Evolutionary conservation across 2,329 filamentous ascomycete species (phyloP).

Genomic region (Fusarium humuli): DNA sequence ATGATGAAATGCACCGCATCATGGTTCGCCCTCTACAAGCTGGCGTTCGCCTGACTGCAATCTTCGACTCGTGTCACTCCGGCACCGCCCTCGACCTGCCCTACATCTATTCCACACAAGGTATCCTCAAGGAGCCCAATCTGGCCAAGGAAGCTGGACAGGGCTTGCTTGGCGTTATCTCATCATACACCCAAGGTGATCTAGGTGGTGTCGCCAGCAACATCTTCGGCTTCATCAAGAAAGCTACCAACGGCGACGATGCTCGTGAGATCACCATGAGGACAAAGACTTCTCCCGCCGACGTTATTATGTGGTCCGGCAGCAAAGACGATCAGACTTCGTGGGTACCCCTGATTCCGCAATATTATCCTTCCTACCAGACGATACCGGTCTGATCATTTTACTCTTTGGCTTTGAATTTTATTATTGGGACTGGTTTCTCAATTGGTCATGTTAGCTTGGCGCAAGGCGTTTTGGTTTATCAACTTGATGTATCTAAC

Average conservation of each 20-base stretch:
- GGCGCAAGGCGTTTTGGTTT: constrained; percentile 36
- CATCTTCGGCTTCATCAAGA: constrained; percentile 88
- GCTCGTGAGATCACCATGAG: constrained; percentile 81
- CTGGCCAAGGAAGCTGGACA: constrained; percentile 75
- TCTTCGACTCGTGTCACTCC: constrained; percentile 75
- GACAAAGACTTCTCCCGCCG: constrained; percentile 93
- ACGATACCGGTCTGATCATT: constrained; percentile 29
- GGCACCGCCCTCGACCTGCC: constrained; percentile 74
- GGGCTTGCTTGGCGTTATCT: constrained; percentile 69
- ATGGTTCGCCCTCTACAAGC: constrained; percentile 70
- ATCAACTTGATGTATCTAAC: constrained; percentile 34
- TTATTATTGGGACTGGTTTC: constrained; percentile 23
- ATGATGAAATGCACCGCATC: constrained; percentile 84
- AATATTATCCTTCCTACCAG: constrained; percentile 29
- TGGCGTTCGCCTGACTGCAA: constrained; percentile 70
- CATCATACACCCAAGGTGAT: constrained; percentile 75
- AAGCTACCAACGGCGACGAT: constrained; percentile 84
- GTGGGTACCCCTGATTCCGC: constrained; percentile 64
- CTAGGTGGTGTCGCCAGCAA: constrained; percentile 84
- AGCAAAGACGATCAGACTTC: constrained; percentile 97
- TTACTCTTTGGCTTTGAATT: constrained; percentile 14
- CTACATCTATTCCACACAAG: constrained; percentile 77
- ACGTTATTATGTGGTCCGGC: constrained; percentile 97
- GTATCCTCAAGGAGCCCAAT: constrained; percentile 75
- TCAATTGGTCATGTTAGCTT: constrained; percentile 20